These are phyloP conservation scores for Maudiozyma serrabonitensis DNA, from an alignment of 805 yeast species.

Conservation along the genomic window DNA sequence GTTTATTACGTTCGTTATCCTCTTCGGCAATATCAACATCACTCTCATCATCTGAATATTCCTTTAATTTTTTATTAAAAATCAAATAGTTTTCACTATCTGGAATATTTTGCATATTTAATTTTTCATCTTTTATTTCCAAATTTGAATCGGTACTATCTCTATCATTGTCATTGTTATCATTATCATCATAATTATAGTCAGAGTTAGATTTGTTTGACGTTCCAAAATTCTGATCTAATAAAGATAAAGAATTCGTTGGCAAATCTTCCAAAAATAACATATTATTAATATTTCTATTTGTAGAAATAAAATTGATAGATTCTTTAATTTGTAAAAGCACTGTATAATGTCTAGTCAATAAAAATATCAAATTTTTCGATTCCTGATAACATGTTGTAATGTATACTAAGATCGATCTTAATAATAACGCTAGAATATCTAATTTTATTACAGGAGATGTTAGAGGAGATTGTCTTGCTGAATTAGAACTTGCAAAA, in stretches of 20 bases:
- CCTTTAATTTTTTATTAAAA: slow-evolving; percentile 3
- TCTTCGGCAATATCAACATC: slow-evolving; percentile 1
- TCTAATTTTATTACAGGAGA: slow-evolving; percentile 39
- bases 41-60: slow-evolving; percentile 2
- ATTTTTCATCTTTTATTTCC: background rate
- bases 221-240: background rate
- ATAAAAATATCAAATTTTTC: slow-evolving; percentile 42
- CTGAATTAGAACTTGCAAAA: slow-evolving; percentile 2
- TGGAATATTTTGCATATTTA: background rate
- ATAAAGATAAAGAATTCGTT: background rate
- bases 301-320: slow-evolving; percentile 14
- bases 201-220: background rate
- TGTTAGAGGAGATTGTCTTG: background rate
- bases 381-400: slow-evolving; percentile 44
- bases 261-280: slow-evolving; percentile 2
- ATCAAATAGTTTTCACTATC: background rate
- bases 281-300: slow-evolving; percentile 6
- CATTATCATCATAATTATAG: background rate
- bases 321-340: slow-evolving; percentile 22
- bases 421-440: slow-evolving; percentile 46
- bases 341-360: slow-evolving; percentile 32
- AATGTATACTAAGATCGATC: slow-evolving; percentile 45
- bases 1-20: background rate
- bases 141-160: background rate
- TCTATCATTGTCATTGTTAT: background rate